Base-by-base conservation (phyloP, 192 early-diverging fungal genomes). In the Pilobolus umbonatus region DNA sequence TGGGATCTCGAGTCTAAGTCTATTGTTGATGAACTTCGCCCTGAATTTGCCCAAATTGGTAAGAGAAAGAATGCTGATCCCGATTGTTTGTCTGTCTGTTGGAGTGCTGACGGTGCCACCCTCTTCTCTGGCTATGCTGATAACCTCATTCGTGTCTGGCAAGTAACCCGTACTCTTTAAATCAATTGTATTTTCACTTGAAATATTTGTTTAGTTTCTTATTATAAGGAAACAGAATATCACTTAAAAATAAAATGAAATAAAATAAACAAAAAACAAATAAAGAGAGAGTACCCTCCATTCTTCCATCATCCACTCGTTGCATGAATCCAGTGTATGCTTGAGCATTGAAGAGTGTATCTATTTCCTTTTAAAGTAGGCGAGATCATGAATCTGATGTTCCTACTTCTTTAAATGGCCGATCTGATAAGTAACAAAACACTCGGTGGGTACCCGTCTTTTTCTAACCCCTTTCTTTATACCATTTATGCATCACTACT, bases 1-100 rank as follows among this genome's bases (percentile, higher is more conserved):
- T 99, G 95, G 95, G 96, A 99, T 75, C 79, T 99, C 55, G 93
- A 99, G 84, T 89, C 86, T 85, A 99, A 99, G 92, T 83, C 83
- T 50, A 78, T 95, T 67, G 94, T 99, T 40, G 92, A 93, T 82
- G 95, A 97, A 77, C 82, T 91, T 57, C 79, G 80, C 67, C 85
- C 89, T 59, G 86, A 88, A 64, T 85, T 87, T 65, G 63, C 72
- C 57, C 80, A 81, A 36, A 62, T 77, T 38, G 86, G 85, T 75
- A 87, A 87, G 82, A 87, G 87, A 79, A 58, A 60, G 55, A 76
- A 83, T 65, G 65, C 62, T 40, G 76, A 81, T 62, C 92, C 92
- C 63, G 80, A 94, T 75, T 93, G 90, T 80, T 85, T 98, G 77
- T 95, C 93, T 70, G 83, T 99, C 48, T 93, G 94, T 67, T 99